Evolutionary conservation across 306 rosid genomes (phyloP), one percentile per base, ranked within the genome.

Genomic region (Acacia confusa): DNA sequence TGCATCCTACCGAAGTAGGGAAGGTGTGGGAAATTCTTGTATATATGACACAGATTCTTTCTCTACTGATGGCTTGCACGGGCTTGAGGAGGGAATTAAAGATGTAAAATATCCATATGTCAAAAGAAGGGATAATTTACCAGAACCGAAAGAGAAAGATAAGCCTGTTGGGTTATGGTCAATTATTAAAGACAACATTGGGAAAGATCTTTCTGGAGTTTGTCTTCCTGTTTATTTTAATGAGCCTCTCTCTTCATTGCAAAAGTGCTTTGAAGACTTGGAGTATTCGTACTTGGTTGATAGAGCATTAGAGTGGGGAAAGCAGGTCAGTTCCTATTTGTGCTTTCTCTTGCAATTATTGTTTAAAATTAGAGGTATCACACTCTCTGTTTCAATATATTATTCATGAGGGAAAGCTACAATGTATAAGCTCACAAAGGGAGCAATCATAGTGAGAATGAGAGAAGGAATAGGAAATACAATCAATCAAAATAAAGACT

Each of bases 211-310:
- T 79, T 95, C 98, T 82, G 99, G 99, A 79, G 99, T 95, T 83
- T 95, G 99, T 85, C 99, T 95, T 79, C 98, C 99, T 80, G 98
- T 95, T 87, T 95, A 95, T 90, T 95, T 95, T 87, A 95, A 95
- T 76, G 99, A 95, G 86, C 99, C 99, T 57, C 93, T 95, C 76
- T 95, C 99, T 58, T 93, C 99, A 1, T 84, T 95, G 87, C 99
- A 95, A 87, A 95, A 95, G 87, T 95, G 98, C 86, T 95, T 95
- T 83, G 99, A 95, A 91, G 99, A 95, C 85, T 85, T 95, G 75
- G 99, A 95, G 86, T 95, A 95, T 87, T 95, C 99, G 13, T 85
- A 88, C 88, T 87, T 95, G 88, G 98, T 95, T 81, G 99, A 95
- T 88, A 89, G 86, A 84, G 99, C 99, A 61, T 78, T 82, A 75